Base-by-base conservation (phyloP, 257 asterid genomes). In the Oldenlandia corymbosa region DNA sequence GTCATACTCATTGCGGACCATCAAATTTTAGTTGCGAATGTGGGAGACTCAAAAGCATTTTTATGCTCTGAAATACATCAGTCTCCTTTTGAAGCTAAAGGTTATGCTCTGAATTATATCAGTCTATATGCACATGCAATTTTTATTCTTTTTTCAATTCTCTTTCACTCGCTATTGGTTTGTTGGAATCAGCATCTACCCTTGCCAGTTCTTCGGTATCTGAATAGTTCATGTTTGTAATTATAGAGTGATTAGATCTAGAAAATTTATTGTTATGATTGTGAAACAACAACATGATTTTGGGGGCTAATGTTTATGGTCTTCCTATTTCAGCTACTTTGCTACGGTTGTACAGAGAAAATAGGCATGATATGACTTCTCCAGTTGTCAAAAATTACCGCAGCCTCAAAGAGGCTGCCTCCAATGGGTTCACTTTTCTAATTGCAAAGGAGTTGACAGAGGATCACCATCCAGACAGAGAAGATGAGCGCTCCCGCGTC, bases 391-490 rank as follows among this genome's bases (percentile, higher is more conserved):
- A 79, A 75, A 89, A 82, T 70, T 86, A 80, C 51, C 77, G 65
- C 63, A 80, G 78, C 66, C 76, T 87, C 60, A 87, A 84, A 78
- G 54, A 76, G 69, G 83, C 83, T 72, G 87, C 88, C 69, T 80
- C 97, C 65, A 74, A 82, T 61, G 89, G 96, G 60, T 85, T 92
- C 91, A 66, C 73, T 42, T 75, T 70, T 71, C 71, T 89, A 74
- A 77, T 77, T 65, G 83, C 99, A 45, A 92, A 84, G 83, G 95
- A 89, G 71, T 80, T 92, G 80, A 92, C 99, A 67, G 71, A 79
- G 59, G 99, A 92, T 77, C 99, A 92, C 81, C 99, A 89, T 77
- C 99, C 94, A 48, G 97, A 92, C 72, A 82, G 97, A 71, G 94
- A 84, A 63, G 99, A 87, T 68, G 99, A 92, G 77, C 86, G 85